Evolutionary conservation across 169 alveolate species (phyloP).

Genomic region (Cryptosporidium sp.): DNA sequence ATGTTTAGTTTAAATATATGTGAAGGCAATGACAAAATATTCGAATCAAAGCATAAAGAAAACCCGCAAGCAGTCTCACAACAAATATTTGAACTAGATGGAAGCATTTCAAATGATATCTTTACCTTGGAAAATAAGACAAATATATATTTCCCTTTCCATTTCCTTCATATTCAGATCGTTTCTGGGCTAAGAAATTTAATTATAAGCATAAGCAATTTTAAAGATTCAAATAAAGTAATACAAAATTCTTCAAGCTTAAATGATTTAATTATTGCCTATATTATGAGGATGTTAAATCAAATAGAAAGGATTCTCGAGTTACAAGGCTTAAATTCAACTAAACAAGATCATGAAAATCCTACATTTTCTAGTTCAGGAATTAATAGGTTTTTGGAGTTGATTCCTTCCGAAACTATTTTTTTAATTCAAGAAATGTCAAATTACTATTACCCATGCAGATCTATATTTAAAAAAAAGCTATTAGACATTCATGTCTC

Average conservation of each 20-base stretch:
- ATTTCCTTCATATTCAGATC: slow-evolving; percentile 42
- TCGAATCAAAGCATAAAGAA: background rate
- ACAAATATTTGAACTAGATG: slow-evolving; percentile 44
- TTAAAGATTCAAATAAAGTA: background rate
- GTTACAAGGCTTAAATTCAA: background rate
- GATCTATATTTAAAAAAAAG: background rate
- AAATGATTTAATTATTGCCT: slow-evolving; percentile 6
- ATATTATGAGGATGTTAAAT: slow-evolving; percentile 16
- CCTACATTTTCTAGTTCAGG: background rate
- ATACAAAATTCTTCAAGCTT: slow-evolving; percentile 5
- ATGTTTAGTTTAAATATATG: background rate
- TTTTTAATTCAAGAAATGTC: slow-evolving; percentile 23
- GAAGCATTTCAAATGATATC: slow-evolving; percentile 29
- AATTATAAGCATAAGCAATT: background rate
- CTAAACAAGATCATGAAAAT: background rate
- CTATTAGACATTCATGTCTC: slow-evolving; percentile 11
- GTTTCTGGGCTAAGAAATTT: slow-evolving; percentile 32
- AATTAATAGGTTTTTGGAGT: slow-evolving; percentile 15
- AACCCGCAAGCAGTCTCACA: background rate
- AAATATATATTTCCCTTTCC: slow-evolving; percentile 12
- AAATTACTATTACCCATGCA: background rate
- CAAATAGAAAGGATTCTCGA: slow-evolving; percentile 43
- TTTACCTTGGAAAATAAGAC: slow-evolving; percentile 33
- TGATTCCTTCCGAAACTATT: slow-evolving; percentile 38
- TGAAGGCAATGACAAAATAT: background rate